A percentile compares a stretch with the other conserved stretches of the same genome.
phyloP scores from a whole-genome alignment of 140 eudicot genomes.

The Erigeron philadelphicus region DNA sequence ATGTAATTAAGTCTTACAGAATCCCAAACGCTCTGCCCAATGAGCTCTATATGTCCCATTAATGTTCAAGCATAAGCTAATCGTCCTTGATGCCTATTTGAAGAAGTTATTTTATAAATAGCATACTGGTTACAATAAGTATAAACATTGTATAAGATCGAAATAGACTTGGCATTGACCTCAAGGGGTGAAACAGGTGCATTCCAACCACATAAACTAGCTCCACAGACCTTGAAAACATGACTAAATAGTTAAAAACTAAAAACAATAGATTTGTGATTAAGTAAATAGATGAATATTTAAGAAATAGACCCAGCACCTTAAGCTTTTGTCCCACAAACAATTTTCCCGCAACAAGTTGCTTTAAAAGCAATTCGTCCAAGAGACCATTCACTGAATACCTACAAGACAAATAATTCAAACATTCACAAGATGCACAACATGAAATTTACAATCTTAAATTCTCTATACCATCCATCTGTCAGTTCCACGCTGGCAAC shows the following conservation, averaged over 20 bases:
- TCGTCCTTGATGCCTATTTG: conserved; percentile 47
- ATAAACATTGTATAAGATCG: conserved; percentile 9
- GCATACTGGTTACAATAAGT: not conserved
- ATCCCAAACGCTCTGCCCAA: conserved; percentile 94
- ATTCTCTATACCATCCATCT: conserved; percentile 76
- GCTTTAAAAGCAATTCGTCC: conserved; percentile 61
- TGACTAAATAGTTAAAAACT: conserved; percentile 32
- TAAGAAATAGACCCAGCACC: conserved; percentile 35
- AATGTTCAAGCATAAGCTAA: conserved; percentile 60
- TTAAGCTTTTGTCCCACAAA: conserved; percentile 88
- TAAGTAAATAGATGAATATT: not conserved
- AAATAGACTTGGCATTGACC: conserved; percentile 35
- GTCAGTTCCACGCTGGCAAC: conserved; percentile 62
- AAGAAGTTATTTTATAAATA: conserved; percentile 14
- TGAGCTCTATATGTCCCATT: conserved; percentile 95
- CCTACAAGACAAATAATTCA: conserved; percentile 40
- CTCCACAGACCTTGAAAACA: conserved; percentile 76
- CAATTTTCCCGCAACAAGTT: conserved; percentile 59
- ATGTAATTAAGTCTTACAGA: conserved; percentile 53
- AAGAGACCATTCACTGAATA: conserved; percentile 61
- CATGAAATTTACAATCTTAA: conserved; percentile 16
- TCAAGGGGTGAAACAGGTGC: conserved; percentile 89
- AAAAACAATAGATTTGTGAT: not conserved
- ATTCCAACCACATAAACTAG: conserved; percentile 70
- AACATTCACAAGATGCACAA: conserved; percentile 15